Base-by-base conservation (phyloP, 176 grass and related monocot species). In the Phoenix roebelenii region DNA sequence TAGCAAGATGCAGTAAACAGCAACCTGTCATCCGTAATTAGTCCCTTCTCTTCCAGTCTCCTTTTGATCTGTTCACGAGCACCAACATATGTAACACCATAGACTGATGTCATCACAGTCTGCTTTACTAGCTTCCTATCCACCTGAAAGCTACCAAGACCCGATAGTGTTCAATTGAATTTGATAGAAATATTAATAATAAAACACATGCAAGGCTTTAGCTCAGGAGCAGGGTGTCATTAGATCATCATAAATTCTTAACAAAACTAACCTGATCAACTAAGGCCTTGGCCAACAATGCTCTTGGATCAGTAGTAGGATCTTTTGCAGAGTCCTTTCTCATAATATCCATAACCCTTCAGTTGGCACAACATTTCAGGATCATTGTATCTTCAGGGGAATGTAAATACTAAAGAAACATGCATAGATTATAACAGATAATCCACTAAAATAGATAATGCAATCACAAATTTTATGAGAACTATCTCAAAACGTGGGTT, bases 111-210 rank as follows among this genome's bases (percentile, higher is more conserved):
- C 92, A 96, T 96, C 50, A 96, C 92, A 18, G 92, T 96, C 66
- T 96, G 92, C 84, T 96, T 96, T 16, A 96, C 92, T 65, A 96
- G 78, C 69, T 89, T 96, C 70, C 92, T 86, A 82, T 96, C 92
- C 68, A 96, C 92, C 92, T 96, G 87, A 75, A 87, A 71, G 68
- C 83, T 83, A 85, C 50, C 83, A 83, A 77, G 50, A 57, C 53
- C 49, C 57, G 77, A 32, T 63, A 44, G 35, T 75, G 49, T 74
- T 69, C 71, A 78, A 80, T 69, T 82, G 71, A 71, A 60, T 73
- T 52, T 61, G 71, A 65, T 78, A 50, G 52, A 78, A 48, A 50
- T 55, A 54, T 58, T 67, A 44, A 58, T 52, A 35, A 15, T 23
- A 69, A 50, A 56, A 73, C 79, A 74, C 32, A 44, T 44, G 7